Evolutionary conservation across 257 asterid species (phyloP), one percentile per base, ranked within the genome.

Genomic region (Plantago major): DNA sequence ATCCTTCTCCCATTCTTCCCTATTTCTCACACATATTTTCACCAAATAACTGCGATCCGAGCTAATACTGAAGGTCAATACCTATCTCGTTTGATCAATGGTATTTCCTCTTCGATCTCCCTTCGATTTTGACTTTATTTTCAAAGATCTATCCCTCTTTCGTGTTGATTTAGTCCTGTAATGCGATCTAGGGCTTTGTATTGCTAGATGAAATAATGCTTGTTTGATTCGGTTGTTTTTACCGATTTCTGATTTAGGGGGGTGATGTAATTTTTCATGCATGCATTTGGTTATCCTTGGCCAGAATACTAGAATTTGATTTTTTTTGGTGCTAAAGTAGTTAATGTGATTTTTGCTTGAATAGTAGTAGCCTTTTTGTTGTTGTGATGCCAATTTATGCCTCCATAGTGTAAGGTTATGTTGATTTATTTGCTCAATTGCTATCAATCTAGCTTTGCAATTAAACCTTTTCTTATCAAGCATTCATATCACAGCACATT

Each of bases 51-150:
- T 18, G 37, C 56, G 17, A 51, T 26, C 38, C 19, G 17, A 51
- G 38, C 71, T n/a, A 85, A 78, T 56, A 73, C 74, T 45, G 78
- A 70, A 63, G 79, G 63, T 45, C 80, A 62, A 16, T 62, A 43
- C 76, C 73, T 65, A 81, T 82, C 30, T 62, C 85, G 42, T 82
- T 81, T 66, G 84, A 87, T 69, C 84, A 16, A 54, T 57, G 89
- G 96, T 88, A 81, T 30, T 57, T 57, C 56, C 50, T 19, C 60
- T 10, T 45, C 57, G 76, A 66, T 73, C 70, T 74, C 65, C 26
- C 7, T 18, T 53, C 33, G 15, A 6, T 56, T 54, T 71, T 33
- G 26, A 15, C 42, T 22, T 65, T 16, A 43, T 47, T 68, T 74
- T 38, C 6, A 9, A 57, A 64, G 82, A 76, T 83, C 84, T 71